A percentile compares a stretch with the other conserved stretches of the same genome.
phyloP scores from a whole-genome alignment of 768 basidiomycete genomes.

The Postia placenta region DNA sequence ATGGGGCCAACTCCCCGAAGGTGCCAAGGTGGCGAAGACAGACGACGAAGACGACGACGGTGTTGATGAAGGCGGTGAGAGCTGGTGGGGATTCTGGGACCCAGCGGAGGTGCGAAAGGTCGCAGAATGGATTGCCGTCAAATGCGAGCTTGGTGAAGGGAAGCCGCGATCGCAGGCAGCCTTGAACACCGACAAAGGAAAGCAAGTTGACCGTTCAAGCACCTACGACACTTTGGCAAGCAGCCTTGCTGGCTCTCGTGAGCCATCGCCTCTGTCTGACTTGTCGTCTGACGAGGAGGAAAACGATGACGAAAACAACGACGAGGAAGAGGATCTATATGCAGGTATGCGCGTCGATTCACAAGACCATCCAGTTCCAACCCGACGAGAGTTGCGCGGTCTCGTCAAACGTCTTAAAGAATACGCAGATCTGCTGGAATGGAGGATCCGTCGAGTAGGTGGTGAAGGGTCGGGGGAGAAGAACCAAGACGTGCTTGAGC shows the following conservation, averaged over 20 bases:
- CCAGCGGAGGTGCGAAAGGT: conserved; percentile 59
- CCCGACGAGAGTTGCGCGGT: conserved; percentile 30
- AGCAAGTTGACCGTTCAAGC: not conserved
- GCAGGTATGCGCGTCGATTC: conserved; percentile 7
- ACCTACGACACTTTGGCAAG: not conserved
- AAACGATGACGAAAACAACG: conserved; percentile 3
- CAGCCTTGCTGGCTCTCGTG: conserved; percentile 9
- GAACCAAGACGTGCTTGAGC: too few species aligned
- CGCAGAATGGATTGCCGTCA: conserved; percentile 57
- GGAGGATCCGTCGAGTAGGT: conserved; percentile 39
- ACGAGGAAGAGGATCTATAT: conserved; percentile 14
- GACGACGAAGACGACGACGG: conserved; percentile 20
- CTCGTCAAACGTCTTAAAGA: conserved; percentile 51
- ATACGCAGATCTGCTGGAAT: conserved; percentile 55
- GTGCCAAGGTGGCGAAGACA: conserved; percentile 19
- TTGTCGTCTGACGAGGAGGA: conserved; percentile 3
- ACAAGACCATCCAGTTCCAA: conserved; percentile 15
- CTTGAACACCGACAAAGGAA: not conserved
- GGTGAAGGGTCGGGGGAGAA: conserved; percentile 12
- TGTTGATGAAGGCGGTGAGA: conserved; percentile 35
- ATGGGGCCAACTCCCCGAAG: conserved; percentile 52
- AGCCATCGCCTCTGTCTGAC: conserved; percentile 17
- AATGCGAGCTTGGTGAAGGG: conserved; percentile 35
- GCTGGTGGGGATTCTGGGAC: conserved; percentile 77
- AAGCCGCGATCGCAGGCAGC: not conserved